phyloP scores from a whole-genome alignment of 805 yeast species.

The Yamadazyma ubonensis region DNA sequence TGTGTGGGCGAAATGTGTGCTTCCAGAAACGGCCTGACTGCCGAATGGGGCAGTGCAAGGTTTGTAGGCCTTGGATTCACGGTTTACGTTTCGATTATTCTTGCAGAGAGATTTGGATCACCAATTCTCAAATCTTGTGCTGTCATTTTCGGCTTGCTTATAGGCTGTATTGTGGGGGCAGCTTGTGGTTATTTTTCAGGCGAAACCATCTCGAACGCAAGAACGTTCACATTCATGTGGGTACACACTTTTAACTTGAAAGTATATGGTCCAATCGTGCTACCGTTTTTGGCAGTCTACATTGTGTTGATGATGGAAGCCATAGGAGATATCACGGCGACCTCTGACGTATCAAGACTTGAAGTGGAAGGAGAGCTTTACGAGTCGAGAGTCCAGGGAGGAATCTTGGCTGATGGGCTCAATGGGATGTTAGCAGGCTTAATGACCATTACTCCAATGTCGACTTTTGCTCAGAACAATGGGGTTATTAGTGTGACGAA shows the following conservation, averaged over 20 bases:
- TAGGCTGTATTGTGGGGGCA: constrained; percentile 91
- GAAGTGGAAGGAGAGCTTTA: constrained; percentile 80
- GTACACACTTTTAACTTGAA: constrained; percentile 74
- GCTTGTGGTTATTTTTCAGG: constrained; percentile 77
- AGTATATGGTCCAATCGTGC: constrained; percentile 81
- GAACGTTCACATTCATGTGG: constrained; percentile 85
- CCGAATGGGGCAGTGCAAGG: constrained; percentile 83
- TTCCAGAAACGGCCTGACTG: constrained; percentile 32
- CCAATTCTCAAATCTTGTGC: constrained; percentile 96
- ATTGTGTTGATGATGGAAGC: constrained; percentile 87
- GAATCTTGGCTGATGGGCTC: constrained; percentile 84
- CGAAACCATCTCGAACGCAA: constrained; percentile 59
- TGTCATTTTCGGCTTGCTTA: constrained; percentile 76
- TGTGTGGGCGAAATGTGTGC: constrained; percentile 45
- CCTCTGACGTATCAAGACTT: constrained; percentile 84
- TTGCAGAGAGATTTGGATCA: constrained; percentile 85
- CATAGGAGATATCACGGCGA: constrained; percentile 92
- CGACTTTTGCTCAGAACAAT: constrained; percentile 92
- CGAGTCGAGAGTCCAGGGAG: constrained; percentile 90
- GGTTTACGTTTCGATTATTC: constrained; percentile 69
- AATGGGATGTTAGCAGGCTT: constrained; percentile 76
- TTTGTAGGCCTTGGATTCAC: constrained; percentile 86
- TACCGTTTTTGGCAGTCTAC: constrained; percentile 83
- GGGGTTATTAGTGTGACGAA: constrained; percentile 92
- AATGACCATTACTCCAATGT: constrained; percentile 83